Evolutionary conservation across 257 asterid species (phyloP), one percentile per base, ranked within the genome.

Genomic region (Ligustrum vulgare): DNA sequence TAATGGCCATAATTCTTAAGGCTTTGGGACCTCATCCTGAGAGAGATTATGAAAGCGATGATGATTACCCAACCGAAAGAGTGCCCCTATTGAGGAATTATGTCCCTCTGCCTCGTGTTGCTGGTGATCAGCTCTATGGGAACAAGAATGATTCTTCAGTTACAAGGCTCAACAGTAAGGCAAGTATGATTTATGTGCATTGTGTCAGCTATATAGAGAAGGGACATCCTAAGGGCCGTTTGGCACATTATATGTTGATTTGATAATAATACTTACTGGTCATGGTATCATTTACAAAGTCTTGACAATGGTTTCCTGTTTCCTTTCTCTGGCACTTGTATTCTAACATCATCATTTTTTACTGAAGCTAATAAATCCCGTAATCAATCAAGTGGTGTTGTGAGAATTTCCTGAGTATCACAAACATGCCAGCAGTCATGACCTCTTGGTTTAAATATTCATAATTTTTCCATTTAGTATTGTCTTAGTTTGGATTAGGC

Each of bases 11-110:
- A 87, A 81, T 91, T 82, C 97, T 94, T 37, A 94, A 90, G 90
- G 98, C 96, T 73, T 81, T 92, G 80, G 96, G 97, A 81, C 90
- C 98, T 74, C 85, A 87, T 80, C 62, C 82, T 47, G 96, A 87
- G 84, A 92, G 87, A 73, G 89, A 82, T 84, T 94, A 92, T 78
- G 98, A 91, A 78, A 94, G 98, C 77, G 99, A 92, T 83, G 99
- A 94, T 79, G 99, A 94, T 28, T 88, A 87, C 69, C 78, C 70
- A 23, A 96, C 96, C 10, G 96, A 89, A 72, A 80, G 98, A 85
- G 98, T 87, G 67, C 99, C 98, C 25, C 88, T 94, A 58, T 86
- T 94, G 84, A 89, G 87, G 86, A 84, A 81, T 73, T 94, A 94
- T 81, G 97, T 77, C 68, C 94, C 97, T 51, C 79, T 90, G 20